phyloP scores from a whole-genome alignment of 441 rosid genomes.

The Omphalea diandra region DNA sequence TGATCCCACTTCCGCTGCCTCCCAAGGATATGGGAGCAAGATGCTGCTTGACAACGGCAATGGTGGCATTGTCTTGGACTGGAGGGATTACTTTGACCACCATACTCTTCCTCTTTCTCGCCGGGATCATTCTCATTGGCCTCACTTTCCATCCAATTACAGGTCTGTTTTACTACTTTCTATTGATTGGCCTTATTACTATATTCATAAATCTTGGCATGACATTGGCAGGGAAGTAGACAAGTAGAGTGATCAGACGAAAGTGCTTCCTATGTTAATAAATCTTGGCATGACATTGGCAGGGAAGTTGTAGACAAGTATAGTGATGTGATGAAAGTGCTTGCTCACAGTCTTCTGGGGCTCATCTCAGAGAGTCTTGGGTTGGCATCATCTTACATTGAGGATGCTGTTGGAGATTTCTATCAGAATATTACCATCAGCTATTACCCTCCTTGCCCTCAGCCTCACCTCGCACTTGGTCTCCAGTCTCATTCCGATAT shows the following conservation, averaged over 20 bases:
- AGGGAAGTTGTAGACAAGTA: constrained; percentile 58
- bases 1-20: constrained; percentile 59
- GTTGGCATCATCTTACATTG: constrained; percentile 43
- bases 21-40: constrained; percentile 83
- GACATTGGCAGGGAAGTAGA: no score
- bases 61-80: constrained; percentile 58
- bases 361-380: constrained; percentile 66
- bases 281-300: no score
- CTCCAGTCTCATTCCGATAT: constrained; percentile 89
- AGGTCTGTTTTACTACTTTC: constrained; percentile 32
- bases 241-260: no score
- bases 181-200: not conserved
- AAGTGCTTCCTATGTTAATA: no score
- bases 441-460: constrained; percentile 89
- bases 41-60: constrained; percentile 46
- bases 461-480: constrained; percentile 84
- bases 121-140: constrained; percentile 73
- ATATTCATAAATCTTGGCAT: no score
- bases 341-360: constrained; percentile 58
- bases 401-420: constrained; percentile 67
- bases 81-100: constrained; percentile 98
- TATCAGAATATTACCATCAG: constrained; percentile 85
- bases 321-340: constrained; percentile 53
- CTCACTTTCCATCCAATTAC: constrained; percentile 59
- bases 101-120: constrained; percentile 80